A percentile compares a stretch with the other conserved stretches of the same genome.
Evolutionary conservation across 257 asterid genomes (phyloP).

Genomic region (Cordia subcordata): DNA sequence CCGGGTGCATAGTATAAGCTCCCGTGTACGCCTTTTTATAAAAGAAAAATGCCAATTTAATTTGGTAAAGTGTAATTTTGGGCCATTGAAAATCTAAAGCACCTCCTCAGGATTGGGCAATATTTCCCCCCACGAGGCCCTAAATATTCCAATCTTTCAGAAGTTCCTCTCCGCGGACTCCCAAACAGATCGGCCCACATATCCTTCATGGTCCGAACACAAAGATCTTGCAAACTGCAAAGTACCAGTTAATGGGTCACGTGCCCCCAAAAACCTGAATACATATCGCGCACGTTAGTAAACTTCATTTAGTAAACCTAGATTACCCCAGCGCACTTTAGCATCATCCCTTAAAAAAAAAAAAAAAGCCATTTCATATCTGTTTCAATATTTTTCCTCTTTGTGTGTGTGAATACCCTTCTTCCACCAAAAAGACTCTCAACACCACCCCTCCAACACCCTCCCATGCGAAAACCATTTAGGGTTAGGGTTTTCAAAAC

Average conservation of each 20-base stretch:
- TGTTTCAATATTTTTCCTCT: slow-evolving; percentile 21
- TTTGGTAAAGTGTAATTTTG: no score
- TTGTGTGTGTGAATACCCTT: slow-evolving; percentile 13
- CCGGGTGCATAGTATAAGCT: no score
- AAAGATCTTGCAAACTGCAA: no score
- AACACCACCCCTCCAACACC: slow-evolving; percentile 2
- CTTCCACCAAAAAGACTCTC: slow-evolving; percentile 23
- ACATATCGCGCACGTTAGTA: slow-evolving; percentile 34
- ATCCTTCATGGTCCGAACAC: neutral
- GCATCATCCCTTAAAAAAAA: slow-evolving; percentile 21
- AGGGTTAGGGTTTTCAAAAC: slow-evolving; percentile 42
- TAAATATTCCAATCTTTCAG: neutral
- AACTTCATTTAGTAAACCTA: slow-evolving; percentile 12
- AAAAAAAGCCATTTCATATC: slow-evolving; percentile 20
- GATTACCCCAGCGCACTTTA: slow-evolving; percentile 37
- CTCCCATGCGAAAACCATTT: slow-evolving; percentile 2
- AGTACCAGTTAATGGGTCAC: slow-evolving; percentile 9
- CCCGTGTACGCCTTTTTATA: no score
- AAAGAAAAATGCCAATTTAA: no score
- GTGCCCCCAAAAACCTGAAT: no score
- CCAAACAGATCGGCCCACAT: neutral
- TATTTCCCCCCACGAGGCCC: no score
- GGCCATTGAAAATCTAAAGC: no score
- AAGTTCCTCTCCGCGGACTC: no score
- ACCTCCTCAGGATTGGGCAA: no score